Percentiles rank a stretch among this genome's conserved stretches.
Evolutionary conservation across 1,284 basidiomycete species (phyloP).

Genomic region (Trametes polyzona): DNA sequence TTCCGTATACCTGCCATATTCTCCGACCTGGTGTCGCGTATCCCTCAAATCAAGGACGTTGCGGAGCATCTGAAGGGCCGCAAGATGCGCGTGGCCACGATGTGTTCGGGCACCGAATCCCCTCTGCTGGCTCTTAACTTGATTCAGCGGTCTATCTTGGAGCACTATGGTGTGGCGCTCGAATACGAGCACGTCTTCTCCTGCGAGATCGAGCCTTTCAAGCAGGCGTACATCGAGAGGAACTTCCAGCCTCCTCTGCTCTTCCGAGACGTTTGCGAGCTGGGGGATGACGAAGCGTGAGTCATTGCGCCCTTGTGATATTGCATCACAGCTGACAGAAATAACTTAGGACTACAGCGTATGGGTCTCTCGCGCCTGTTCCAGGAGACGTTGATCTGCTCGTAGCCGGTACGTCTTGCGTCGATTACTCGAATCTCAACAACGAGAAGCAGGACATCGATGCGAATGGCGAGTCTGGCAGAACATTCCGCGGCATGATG

Average conservation of each 20-base stretch:
- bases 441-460: slow-evolving; percentile 91
- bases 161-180: slow-evolving; percentile 69
- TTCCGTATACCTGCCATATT: slow-evolving; percentile 86
- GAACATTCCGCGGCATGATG: slow-evolving; percentile 91
- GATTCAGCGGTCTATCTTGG: slow-evolving; percentile 75
- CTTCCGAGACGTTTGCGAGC: slow-evolving; percentile 93
- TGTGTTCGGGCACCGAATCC: slow-evolving; percentile 97
- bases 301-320: slow-evolving; percentile 31
- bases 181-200: slow-evolving; percentile 94
- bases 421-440: slow-evolving; percentile 95
- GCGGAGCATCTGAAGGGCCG: slow-evolving; percentile 77
- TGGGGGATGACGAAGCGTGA: slow-evolving; percentile 79
- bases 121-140: slow-evolving; percentile 89
- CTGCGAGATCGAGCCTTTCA: slow-evolving; percentile 98
- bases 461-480: slow-evolving; percentile 87
- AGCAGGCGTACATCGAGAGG: slow-evolving; percentile 96
- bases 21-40: slow-evolving; percentile 75
- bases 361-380: slow-evolving; percentile 84
- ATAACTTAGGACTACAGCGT: slow-evolving; percentile 82
- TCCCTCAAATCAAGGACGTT: slow-evolving; percentile 71
- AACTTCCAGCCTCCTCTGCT: slow-evolving; percentile 92
- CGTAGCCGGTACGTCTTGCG: slow-evolving; percentile 93
- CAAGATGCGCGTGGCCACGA: slow-evolving; percentile 91
- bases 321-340: slow-evolving; percentile 13
- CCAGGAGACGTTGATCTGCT: slow-evolving; percentile 91